phyloP scores from a whole-genome alignment of 176 grass and related monocot species.

The Lolium multiflorum region DNA sequence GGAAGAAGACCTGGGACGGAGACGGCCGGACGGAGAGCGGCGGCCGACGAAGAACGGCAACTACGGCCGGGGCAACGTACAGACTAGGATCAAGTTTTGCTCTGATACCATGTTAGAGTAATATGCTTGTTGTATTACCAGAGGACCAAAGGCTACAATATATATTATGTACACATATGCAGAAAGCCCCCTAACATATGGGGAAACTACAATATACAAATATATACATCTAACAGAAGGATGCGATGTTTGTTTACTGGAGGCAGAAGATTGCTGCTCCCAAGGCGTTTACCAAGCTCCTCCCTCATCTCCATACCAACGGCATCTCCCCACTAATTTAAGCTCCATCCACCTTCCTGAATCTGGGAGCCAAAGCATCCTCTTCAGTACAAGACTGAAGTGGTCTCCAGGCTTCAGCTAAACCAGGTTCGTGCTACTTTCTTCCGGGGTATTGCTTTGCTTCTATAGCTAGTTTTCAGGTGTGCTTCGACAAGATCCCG shows the following conservation, averaged over 20 bases:
- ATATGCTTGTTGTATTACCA: no score
- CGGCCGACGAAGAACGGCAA: no score
- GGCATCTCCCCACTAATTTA: neutral
- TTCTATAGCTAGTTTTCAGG: neutral
- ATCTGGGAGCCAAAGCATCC: slow-evolving; percentile 9
- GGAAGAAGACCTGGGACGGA: no score
- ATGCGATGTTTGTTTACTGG: neutral
- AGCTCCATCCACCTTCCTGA: neutral
- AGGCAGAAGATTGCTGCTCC: neutral
- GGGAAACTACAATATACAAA: no score
- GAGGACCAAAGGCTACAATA: no score
- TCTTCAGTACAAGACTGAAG: neutral
- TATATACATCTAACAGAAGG: no score
- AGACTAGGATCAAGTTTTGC: no score
- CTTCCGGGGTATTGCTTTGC: neutral
- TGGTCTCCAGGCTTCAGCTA: neutral
- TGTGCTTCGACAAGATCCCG: neutral
- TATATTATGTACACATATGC: no score
- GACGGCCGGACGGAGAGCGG: no score
- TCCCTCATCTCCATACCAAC: neutral
- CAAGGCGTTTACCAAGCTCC: slow-evolving; percentile 13
- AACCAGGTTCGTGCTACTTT: neutral
- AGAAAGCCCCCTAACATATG: no score
- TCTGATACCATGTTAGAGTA: no score
- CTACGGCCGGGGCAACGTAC: no score